Evolutionary conservation across 2,329 filamentous ascomycete genomes (phyloP).

Genomic region (Cladophialophora carrionii): DNA sequence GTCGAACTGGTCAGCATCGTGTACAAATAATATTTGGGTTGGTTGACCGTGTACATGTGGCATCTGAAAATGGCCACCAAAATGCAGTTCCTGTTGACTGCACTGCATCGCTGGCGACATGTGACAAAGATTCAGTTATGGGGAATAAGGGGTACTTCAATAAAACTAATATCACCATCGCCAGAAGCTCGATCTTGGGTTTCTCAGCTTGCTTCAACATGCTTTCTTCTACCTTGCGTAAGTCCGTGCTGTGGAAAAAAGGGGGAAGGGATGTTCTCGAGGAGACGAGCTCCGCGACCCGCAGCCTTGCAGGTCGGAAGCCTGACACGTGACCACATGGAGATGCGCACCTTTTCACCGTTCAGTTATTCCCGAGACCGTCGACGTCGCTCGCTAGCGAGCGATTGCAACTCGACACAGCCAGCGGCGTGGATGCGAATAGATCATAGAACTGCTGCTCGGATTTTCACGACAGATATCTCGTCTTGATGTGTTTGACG

Average conservation of each 20-base stretch:
- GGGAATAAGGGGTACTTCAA: background rate
- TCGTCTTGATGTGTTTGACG: background rate
- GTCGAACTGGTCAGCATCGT: background rate
- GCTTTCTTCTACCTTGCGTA: background rate
- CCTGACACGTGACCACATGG: background rate
- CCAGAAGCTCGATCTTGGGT: background rate
- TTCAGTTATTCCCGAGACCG: background rate
- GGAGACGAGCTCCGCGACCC: background rate
- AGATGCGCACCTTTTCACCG: background rate
- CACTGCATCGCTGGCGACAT: slow-evolving; percentile 18
- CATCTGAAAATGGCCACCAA: slow-evolving; percentile 1
- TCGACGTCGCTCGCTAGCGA: background rate
- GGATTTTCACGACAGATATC: background rate
- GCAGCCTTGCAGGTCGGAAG: background rate
- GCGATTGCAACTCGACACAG: background rate
- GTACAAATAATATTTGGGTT: slow-evolving; percentile 17
- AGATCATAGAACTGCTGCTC: background rate
- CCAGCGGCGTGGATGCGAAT: background rate
- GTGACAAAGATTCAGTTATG: slow-evolving; percentile 2
- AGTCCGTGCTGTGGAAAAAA: background rate
- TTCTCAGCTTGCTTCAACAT: background rate
- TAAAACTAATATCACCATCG: background rate
- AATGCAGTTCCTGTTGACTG: slow-evolving; percentile 3
- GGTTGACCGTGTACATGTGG: slow-evolving; percentile 19
- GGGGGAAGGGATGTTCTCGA: background rate